A percentile compares a stretch with the other conserved stretches of the same genome.
Conservation (phyloP, 148 eudicot species). For the Fagopyrum homotropicum region DNA sequence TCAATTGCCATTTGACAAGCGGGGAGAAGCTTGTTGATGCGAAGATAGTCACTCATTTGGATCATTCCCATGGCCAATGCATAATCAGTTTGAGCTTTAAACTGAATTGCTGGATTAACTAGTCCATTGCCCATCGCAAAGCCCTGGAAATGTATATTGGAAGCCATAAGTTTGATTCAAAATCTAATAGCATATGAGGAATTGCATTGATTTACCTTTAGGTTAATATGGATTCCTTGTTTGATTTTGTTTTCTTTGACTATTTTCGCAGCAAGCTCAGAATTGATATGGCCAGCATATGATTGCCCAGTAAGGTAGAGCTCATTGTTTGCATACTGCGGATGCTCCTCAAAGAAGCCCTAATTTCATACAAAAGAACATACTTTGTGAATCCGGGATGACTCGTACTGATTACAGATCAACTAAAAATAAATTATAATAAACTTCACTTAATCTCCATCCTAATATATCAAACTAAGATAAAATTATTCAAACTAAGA, state of each 20-base stretch:
- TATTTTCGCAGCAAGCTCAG: conserved; percentile 84
- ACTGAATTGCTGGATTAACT: conserved; percentile 44
- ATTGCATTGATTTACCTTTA: conserved; percentile 39
- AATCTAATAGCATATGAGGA: too few relatives aligned
- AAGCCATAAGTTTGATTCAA: too few relatives aligned
- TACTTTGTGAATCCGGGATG: too few relatives aligned
- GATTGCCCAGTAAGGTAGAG: conserved; percentile 90
- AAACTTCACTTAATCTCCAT: too few relatives aligned
- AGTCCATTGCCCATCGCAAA: not conserved
- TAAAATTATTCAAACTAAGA: too few relatives aligned
- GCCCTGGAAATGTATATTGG: not conserved
- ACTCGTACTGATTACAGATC: too few relatives aligned
- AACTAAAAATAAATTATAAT: too few relatives aligned
- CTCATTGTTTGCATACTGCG: conserved; percentile 53
- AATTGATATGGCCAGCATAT: conserved; percentile 89
- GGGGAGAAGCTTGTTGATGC: conserved; percentile 65
- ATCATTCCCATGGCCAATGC: conserved; percentile 79
- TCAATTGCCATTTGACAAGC: conserved; percentile 65
- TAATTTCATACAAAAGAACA: conserved; percentile 4
- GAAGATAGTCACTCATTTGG: conserved; percentile 39
- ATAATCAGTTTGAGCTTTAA: conserved; percentile 78
- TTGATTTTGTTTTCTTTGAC: conserved; percentile 63
- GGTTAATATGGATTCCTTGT: conserved; percentile 64
- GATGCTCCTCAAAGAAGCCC: conserved; percentile 83
- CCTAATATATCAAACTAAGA: too few relatives aligned